Conservation (phyloP, 179 eudicot genomes). For the Corrigiola litoralis region DNA sequence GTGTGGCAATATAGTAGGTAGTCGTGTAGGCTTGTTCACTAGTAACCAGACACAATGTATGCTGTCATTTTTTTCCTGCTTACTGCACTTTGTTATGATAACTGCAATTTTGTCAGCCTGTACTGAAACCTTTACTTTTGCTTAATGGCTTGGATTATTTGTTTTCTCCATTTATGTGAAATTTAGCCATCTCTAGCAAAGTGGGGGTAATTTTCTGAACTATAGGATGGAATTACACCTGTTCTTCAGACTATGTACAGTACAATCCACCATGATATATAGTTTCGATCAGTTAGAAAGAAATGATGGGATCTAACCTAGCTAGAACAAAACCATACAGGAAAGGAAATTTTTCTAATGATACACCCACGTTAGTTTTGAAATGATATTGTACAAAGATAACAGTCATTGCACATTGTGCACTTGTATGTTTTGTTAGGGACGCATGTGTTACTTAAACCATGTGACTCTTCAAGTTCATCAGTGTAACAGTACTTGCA, state of each 20-base stretch:
- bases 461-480: too few species aligned
- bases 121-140: background rate
- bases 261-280: too few species aligned
- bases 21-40: slow-evolving; percentile 32
- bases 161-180: background rate
- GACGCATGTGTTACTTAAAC: too few species aligned
- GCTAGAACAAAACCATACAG: slow-evolving; percentile 3
- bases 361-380: too few species aligned
- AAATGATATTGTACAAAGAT: too few species aligned
- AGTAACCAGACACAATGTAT: slow-evolving; percentile 42
- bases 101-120: slow-evolving; percentile 33
- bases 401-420: too few species aligned
- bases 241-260: too few species aligned
- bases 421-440: too few species aligned
- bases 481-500: too few species aligned
- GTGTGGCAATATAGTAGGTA: background rate
- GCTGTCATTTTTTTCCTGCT: slow-evolving; percentile 17
- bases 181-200: background rate
- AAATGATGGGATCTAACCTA: slow-evolving; percentile 19
- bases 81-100: slow-evolving; percentile 23
- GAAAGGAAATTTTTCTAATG: too few species aligned
- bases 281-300: slow-evolving; percentile 6
- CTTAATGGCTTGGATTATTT: background rate
- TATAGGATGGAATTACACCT: too few species aligned
- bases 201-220: too few species aligned